Conservation (phyloP, 2,329 filamentous ascomycete genomes). For the Alternaria sp. region DNA sequence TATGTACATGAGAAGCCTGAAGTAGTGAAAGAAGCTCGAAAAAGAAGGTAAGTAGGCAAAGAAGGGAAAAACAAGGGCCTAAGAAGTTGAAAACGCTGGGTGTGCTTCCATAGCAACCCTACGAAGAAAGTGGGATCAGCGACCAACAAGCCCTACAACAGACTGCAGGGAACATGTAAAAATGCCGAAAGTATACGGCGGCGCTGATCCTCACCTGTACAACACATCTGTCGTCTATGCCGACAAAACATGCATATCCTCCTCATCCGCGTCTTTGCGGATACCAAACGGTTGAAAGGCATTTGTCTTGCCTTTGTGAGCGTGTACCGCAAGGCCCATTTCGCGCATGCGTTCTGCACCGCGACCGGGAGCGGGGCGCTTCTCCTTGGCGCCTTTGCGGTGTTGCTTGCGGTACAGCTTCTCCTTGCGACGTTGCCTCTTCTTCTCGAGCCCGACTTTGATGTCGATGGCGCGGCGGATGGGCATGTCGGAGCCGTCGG, state of each 20-base stretch:
- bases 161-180: constrained; percentile 30
- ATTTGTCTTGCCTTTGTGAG: constrained; percentile 61
- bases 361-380: constrained; percentile 73
- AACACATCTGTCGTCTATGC: constrained; percentile 32
- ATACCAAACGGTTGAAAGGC: constrained; percentile 36
- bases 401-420: constrained; percentile 91
- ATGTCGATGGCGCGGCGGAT: constrained; percentile 96
- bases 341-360: constrained; percentile 94
- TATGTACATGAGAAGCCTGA: constrained; percentile 31
- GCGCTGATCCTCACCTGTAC: constrained; percentile 45
- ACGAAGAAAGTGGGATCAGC: constrained; percentile 39
- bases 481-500: constrained; percentile 60
- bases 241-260: constrained; percentile 55
- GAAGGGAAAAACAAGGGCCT: constrained; percentile 1
- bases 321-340: constrained; percentile 84
- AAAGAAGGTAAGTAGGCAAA: constrained; percentile 12
- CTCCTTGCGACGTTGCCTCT: constrained; percentile 89
- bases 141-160: constrained; percentile 44
- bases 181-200: constrained; percentile 43
- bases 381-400: constrained; percentile 76
- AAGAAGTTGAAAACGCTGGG: constrained; percentile 15
- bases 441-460: constrained; percentile 87
- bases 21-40: constrained; percentile 5
- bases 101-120: constrained; percentile 12
- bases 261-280: constrained; percentile 34